Evolutionary conservation across 176 grass and related monocot species (phyloP).

Genomic region (Aegilops tauschii): DNA sequence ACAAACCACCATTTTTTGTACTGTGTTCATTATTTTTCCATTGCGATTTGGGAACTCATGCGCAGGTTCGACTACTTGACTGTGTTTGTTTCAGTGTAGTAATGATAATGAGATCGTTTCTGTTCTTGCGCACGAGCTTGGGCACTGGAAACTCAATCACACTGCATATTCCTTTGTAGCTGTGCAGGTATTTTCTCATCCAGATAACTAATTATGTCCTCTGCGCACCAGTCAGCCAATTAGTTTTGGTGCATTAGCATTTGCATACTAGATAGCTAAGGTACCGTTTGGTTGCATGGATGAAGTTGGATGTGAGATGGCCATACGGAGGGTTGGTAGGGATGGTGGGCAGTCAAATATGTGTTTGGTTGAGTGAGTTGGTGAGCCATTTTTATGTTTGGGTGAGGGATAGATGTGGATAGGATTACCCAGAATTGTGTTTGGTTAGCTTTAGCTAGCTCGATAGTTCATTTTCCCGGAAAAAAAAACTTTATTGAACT

Average conservation of each 20-base stretch:
- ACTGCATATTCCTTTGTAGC: slow-evolving; percentile 87
- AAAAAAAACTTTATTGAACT: too few relatives aligned
- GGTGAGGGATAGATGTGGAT: background rate
- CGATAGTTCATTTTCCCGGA: too few relatives aligned
- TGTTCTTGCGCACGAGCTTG: slow-evolving; percentile 98
- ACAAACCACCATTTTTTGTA: background rate
- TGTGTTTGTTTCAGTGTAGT: slow-evolving; percentile 63
- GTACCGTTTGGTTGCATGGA: background rate
- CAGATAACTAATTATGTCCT: slow-evolving; percentile 17
- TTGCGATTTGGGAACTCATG: background rate
- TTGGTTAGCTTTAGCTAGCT: too few relatives aligned
- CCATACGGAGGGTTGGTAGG: background rate
- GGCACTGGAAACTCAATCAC: slow-evolving; percentile 99
- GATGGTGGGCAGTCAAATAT: background rate
- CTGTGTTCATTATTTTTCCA: background rate
- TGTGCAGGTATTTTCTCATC: slow-evolving; percentile 71
- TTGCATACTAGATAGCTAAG: slow-evolving; percentile 15
- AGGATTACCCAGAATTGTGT: background rate
- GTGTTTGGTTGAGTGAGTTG: slow-evolving; percentile 4
- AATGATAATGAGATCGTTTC: slow-evolving; percentile 95
- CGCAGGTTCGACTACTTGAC: slow-evolving; percentile 3
- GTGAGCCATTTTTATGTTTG: background rate
- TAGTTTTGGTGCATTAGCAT: slow-evolving; percentile 19
- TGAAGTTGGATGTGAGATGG: background rate
- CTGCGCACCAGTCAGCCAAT: background rate